phyloP scores from a whole-genome alignment of 2,329 filamentous ascomycete species.

The Xylaria sp. region DNA sequence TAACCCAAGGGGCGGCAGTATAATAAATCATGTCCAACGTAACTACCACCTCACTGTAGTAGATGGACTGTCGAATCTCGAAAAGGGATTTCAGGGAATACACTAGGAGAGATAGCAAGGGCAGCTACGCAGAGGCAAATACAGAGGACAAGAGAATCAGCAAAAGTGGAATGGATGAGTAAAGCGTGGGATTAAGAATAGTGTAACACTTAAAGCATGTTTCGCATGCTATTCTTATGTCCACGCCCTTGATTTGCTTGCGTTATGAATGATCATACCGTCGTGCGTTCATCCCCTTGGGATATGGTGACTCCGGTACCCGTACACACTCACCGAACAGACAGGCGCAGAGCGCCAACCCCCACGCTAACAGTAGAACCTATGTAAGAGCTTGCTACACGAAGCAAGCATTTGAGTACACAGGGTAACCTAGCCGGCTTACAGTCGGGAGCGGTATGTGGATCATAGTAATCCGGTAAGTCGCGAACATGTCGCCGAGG shows the following conservation, averaged over 20 bases:
- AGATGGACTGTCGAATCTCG: neutral
- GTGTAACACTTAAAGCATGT: constrained; percentile 1
- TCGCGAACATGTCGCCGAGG: neutral
- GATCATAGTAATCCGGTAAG: neutral
- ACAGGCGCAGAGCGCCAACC: neutral
- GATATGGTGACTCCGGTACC: neutral
- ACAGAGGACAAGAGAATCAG: neutral
- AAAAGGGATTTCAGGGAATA: neutral
- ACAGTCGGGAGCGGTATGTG: neutral
- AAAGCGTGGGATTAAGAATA: neutral
- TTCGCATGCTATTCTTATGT: constrained; percentile 12
- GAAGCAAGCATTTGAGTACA: neutral
- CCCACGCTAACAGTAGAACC: neutral
- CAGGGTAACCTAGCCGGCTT: neutral
- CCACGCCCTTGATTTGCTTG: neutral
- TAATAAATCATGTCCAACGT: neutral
- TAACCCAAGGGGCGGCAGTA: neutral
- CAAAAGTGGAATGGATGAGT: neutral
- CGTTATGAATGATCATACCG: neutral
- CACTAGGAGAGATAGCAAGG: neutral
- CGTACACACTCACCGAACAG: constrained; percentile 8
- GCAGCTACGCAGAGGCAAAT: neutral
- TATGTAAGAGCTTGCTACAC: constrained; percentile 1
- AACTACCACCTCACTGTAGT: neutral
- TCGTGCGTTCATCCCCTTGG: neutral